Base-by-base conservation (phyloP, 129 eudicot species). In the Flaveria brownii region DNA sequence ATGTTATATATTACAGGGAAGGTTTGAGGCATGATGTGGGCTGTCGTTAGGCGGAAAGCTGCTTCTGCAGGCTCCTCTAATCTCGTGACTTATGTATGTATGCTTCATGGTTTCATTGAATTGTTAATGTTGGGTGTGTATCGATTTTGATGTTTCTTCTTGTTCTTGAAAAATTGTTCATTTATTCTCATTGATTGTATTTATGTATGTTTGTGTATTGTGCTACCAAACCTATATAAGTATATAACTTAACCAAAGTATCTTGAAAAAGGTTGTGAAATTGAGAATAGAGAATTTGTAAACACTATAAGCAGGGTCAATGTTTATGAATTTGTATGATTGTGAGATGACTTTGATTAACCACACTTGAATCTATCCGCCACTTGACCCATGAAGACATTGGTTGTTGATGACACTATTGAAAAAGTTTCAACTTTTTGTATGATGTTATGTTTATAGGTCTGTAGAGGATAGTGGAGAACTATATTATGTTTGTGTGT, bases 41-140 rank as follows among this genome's bases (percentile, higher is more conserved):
- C 80, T 25, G 36, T 54, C 13, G 43, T 68, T 56, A 73, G 86
- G 82, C 81, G 86, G 61, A 87, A 87, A 84, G 82, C 86, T 16
- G 83, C 80, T 28, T 73, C 75, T 59, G 78, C 77, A 33, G 70
- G 81, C 52, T 73, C 84, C 42, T 78, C 73, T 70, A 77, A 79
- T 71, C 73, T 79, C 71, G 77, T 83, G 45, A 71, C 52, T 82
- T 36, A 50, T 62, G 55, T 80, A 66, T 61, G 73, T 60, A 7
- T 60, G 20, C 45, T 46, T 26, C 47, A 26, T 23, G 46, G 18
- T 74, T 43, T 73, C 1, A 3, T 42, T 42, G 23, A 42, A 45
- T 60, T 60, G 45, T 74, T 30, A 71, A 50, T 26, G 46, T 14
- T 26, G 46, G 49, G 2, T 52, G n/a, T 72, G 50, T 36, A 11